Conservation (phyloP, 2,329 filamentous ascomycete species). For the Bipolaris sorokiniana region DNA sequence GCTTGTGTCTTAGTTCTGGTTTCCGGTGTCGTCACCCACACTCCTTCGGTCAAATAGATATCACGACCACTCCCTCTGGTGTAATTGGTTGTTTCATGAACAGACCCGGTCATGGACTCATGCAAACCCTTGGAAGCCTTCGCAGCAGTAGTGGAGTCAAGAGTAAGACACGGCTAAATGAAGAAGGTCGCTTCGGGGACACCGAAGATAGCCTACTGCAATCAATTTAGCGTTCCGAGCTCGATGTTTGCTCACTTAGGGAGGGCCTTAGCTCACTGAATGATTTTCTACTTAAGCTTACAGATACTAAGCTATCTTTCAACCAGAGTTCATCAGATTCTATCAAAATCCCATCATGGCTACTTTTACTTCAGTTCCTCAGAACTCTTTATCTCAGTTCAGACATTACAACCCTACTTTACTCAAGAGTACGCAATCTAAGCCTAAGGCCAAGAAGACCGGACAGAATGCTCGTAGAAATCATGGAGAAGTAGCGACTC, state of each 20-base stretch:
- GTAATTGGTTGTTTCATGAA: conserved; percentile 5
- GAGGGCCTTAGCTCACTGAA: neutral
- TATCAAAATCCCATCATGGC: conserved; percentile 2
- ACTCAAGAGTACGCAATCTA: neutral
- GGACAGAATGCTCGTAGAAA: neutral
- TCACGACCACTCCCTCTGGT: conserved; percentile 7
- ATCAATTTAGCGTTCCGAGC: conserved; percentile 5
- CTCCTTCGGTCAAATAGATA: conserved; percentile 10
- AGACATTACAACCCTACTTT: neutral
- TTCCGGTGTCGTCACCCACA: conserved; percentile 2
- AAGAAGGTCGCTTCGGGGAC: neutral
- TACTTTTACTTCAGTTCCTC: conserved; percentile 8
- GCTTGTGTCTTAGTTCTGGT: conserved; percentile 6
- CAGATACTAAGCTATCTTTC: neutral
- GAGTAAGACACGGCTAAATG: neutral
- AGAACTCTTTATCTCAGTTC: neutral
- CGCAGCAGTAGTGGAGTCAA: neutral
- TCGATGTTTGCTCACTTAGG: conserved; percentile 4
- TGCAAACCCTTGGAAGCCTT: conserved; percentile 1
- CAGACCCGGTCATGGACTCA: conserved; percentile 2
- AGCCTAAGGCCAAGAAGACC: conserved; percentile 1
- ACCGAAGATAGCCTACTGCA: neutral
- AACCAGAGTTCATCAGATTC: conserved; percentile 6
- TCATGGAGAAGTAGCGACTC: neutral
- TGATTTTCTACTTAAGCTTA: conserved; percentile 8